Conservation (phyloP, 306 rosid species). For the Canavalia gladiata region DNA sequence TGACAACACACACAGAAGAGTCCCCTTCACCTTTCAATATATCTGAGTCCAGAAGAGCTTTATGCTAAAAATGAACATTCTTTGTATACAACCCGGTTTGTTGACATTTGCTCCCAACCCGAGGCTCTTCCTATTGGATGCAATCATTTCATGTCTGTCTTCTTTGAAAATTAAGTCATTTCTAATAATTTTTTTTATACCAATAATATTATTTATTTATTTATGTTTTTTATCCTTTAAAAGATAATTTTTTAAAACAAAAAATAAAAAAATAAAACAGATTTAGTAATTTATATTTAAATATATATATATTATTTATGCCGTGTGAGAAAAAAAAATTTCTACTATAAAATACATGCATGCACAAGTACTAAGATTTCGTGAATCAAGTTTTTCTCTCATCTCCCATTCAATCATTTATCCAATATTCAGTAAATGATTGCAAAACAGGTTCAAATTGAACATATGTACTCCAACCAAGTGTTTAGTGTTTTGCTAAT, state of each 20-base stretch:
- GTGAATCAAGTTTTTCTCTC: not conserved
- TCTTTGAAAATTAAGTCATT: not conserved
- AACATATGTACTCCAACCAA: not conserved
- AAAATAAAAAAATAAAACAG: too few relatives aligned
- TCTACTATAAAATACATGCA: constrained; percentile 20
- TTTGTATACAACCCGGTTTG: constrained; percentile 38
- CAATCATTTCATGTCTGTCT: constrained; percentile 32
- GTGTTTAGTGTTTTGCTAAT: not conserved
- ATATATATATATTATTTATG: too few relatives aligned
- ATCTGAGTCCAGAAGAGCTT: constrained; percentile 41
- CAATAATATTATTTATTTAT: too few relatives aligned
- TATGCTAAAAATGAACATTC: constrained; percentile 42
- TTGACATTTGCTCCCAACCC: not conserved
- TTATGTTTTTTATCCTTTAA: too few relatives aligned
- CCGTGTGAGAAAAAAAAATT: too few relatives aligned
- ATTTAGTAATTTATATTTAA: too few relatives aligned
- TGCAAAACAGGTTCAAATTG: not conserved
- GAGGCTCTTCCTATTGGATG: constrained; percentile 19
- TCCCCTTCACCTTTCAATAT: constrained; percentile 27
- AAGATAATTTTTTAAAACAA: too few relatives aligned
- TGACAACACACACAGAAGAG: constrained; percentile 1
- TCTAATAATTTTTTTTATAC: too few relatives aligned
- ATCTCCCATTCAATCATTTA: not conserved
- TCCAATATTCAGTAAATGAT: not conserved
- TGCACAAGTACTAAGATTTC: constrained; percentile 18